Base-by-base conservation (phyloP, 1,284 basidiomycete genomes). In the Leccinum insigne region DNA sequence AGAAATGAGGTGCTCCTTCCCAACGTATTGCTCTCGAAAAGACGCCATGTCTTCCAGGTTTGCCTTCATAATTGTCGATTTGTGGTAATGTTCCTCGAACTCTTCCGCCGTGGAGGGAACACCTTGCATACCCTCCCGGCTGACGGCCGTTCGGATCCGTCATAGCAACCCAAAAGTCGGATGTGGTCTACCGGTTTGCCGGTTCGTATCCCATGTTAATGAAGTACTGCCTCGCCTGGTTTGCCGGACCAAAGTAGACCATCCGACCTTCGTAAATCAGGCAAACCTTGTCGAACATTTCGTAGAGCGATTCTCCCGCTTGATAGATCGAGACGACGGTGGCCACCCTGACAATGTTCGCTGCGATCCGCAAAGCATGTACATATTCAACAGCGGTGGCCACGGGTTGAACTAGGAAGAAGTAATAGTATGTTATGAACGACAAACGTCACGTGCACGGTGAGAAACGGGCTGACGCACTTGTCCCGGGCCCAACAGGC, bases 251-350 rank as follows among this genome's bases (percentile, higher is more conserved):
- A 69, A 89, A 93, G 78, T 86, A 93, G 60, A 87, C 87, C 81
- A 92, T 87, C 54, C 84, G 80, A 0, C 92, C 92, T 70, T 91
- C 86, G 72, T 91, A 85, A 56, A 93, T 81, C 23, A 93, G 76
- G 68, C 83, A 83, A 49, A 90, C 86, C 74, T 92, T 91, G 80
- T 92, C 88, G 67, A 93, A 92, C 60, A 84, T 77, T 8, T 84
- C 66, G 66, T 81, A 85, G 4, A 85, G 75, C 8, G 76, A 76
- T 70, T 86, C 88, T 65, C 81, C 85, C 57, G 85, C 87, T 78
- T 93, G 92, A 74, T 93, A 92, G 59, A 92, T 84, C 1, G 87
- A 86, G 23, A 90, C 86, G 58, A 92, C 81, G 32, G 86, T 87
- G 8, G 88, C 78, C 49, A 81, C 75, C 32, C 77, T 78, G n/a